Conservation (phyloP, 768 basidiomycete species). For the Coprinellus micaceus region DNA sequence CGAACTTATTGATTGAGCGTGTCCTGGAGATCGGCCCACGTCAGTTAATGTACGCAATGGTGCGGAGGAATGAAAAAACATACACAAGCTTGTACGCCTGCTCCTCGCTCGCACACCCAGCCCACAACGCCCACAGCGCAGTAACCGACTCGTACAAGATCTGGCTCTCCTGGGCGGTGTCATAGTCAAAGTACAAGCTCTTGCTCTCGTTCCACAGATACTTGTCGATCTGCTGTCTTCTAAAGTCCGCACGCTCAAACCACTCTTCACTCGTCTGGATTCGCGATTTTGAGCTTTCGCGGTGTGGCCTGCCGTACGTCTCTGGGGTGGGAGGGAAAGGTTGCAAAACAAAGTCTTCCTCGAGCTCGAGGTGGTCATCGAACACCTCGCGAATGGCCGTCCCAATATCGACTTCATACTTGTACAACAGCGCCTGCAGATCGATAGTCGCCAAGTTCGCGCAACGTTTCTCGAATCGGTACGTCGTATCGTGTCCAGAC, state of each 20-base stretch:
- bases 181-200: conserved; percentile 93
- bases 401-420: conserved; percentile 98
- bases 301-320: conserved; percentile 58
- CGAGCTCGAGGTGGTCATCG: conserved; percentile 85
- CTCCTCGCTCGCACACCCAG: conserved; percentile 93
- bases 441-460: conserved; percentile 97
- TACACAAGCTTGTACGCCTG: conserved; percentile 93
- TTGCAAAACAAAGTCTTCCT: conserved; percentile 86
- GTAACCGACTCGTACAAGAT: conserved; percentile 97
- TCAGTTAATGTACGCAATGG: background rate
- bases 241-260: conserved; percentile 85
- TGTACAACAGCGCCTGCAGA: conserved; percentile 92
- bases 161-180: conserved; percentile 87
- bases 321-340: conserved; percentile 86
- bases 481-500: conserved; percentile 94
- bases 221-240: conserved; percentile 84
- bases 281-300: conserved; percentile 57
- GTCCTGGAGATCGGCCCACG: conserved; percentile 46
- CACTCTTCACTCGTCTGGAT: conserved; percentile 82
- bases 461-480: conserved; percentile 96
- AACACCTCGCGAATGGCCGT: conserved; percentile 95
- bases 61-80: conserved; percentile 28
- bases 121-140: conserved; percentile 94
- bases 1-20: conserved; percentile 89
- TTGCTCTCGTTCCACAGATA: conserved; percentile 97